Conservation (phyloP, 768 basidiomycete species). For the Porphyrellus cyaneotinctus region DNA sequence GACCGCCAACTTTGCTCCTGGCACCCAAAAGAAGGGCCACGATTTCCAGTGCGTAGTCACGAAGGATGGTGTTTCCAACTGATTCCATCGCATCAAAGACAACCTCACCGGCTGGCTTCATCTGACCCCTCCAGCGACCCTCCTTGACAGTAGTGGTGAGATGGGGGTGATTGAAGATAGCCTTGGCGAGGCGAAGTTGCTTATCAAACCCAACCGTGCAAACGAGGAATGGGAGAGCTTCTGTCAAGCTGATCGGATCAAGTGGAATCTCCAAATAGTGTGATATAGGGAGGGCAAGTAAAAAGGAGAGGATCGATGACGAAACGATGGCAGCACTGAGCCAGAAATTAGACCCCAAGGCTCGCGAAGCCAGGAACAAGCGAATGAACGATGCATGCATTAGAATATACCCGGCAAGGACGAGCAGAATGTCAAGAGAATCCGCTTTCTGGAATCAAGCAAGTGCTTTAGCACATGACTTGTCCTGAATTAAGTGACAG, state of each 20-base stretch:
- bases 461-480: slow-evolving; percentile 9
- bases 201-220: slow-evolving; percentile 99
- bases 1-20: slow-evolving; percentile 78
- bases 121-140: slow-evolving; percentile 40
- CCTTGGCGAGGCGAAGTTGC: slow-evolving; percentile 84
- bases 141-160: slow-evolving; percentile 38
- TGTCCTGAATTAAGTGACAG: slow-evolving; percentile 7
- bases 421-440: slow-evolving; percentile 91
- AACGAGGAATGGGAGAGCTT: slow-evolving; percentile 95
- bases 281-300: slow-evolving; percentile 75
- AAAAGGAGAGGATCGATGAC: slow-evolving; percentile 76
- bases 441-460: slow-evolving; percentile 69
- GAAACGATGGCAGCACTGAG: slow-evolving; percentile 69
- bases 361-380: slow-evolving; percentile 82
- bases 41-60: slow-evolving; percentile 92
- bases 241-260: slow-evolving; percentile 89
- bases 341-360: slow-evolving; percentile 76
- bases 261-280: slow-evolving; percentile 80
- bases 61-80: slow-evolving; percentile 78
- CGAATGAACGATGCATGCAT: slow-evolving; percentile 97
- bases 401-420: slow-evolving; percentile 87
- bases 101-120: slow-evolving; percentile 79
- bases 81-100: slow-evolving; percentile 78
- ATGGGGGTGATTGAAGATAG: slow-evolving; percentile 83
- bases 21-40: slow-evolving; percentile 86